Base-by-base conservation (phyloP, 2,329 filamentous ascomycete genomes). In the Sclerotinia nivalis region DNA sequence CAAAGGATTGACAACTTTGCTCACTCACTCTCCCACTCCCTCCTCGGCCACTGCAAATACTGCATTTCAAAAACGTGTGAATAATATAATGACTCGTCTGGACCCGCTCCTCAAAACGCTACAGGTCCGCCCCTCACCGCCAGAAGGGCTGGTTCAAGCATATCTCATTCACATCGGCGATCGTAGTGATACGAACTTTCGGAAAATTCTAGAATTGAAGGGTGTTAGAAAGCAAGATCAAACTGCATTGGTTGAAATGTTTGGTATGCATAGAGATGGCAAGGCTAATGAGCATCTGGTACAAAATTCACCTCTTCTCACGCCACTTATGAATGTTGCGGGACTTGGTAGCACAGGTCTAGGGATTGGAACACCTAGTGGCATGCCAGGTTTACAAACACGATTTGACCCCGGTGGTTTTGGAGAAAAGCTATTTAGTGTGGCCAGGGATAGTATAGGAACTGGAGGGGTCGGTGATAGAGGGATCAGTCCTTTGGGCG, bases 121-220 rank as follows among this genome's bases (percentile, higher is more conserved):
- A 4, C 96, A 99, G 84, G 95, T 99, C 61, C 93, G 93, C 40
- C 89, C 94, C 2, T 92, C 91, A 6, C 96, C 96, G 0, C 92
- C 95, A 0, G 96, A 99, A 83, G 95, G 93, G 2, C 87, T 99
- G 4, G 94, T 99, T 0, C 95, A 98, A 82, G 96, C 96, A 47
- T 99, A 99, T 79, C 89, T 99, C 47, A 97, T 98, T 80, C 96
- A 98, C 81, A 96, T 99, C 74, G 93, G 89, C 74, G 96, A 99
- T 83, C 90, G 92, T 69, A 97, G 91, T 73, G 96, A 98, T 79
- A 87, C 88, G 76, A 99, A 99, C 81, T 99, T 99, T 86, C 90
- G 90, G 78, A 98, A 97, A 82, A 91, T 99, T 71, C 88, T 99
- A 59, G 96, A 99, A 65, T 86, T 99, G 73, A 99, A 99, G 80